These are phyloP conservation scores for Lecanicillium sp. DNA, from an alignment of 2,329 filamentous ascomycete species.

Conservation along the genomic window DNA sequence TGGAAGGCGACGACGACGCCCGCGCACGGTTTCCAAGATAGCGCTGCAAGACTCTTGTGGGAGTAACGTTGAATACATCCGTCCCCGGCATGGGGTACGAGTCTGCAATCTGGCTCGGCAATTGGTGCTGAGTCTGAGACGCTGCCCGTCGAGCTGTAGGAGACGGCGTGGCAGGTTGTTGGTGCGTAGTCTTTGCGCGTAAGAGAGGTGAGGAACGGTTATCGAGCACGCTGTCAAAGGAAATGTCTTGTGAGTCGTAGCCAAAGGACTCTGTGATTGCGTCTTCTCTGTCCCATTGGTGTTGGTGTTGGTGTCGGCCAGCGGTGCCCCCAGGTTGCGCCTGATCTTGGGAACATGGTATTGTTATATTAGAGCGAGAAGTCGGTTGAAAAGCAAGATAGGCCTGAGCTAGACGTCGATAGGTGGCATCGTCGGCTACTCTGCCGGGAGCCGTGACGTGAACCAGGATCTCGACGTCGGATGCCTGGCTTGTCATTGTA, in stretches of 20 bases:
- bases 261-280: conserved; percentile 16
- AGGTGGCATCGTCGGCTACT: conserved; percentile 37
- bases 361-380: conserved; percentile 7
- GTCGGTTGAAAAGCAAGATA: conserved; percentile 40
- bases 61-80: conserved; percentile 27
- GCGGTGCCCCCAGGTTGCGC: conserved; percentile 1
- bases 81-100: conserved; percentile 37
- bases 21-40: conserved; percentile 31
- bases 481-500: background rate
- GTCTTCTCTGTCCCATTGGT: no score
- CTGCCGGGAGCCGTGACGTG: conserved; percentile 45
- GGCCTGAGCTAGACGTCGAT: conserved; percentile 39
- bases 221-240: conserved; percentile 36
- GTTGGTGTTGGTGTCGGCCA: no score
- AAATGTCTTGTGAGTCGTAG: conserved; percentile 30
- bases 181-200: conserved; percentile 1
- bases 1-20: conserved; percentile 14
- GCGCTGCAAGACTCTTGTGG: conserved; percentile 40
- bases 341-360: conserved; percentile 1
- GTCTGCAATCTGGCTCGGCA: conserved; percentile 44
- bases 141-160: conserved; percentile 15
- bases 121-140: conserved; percentile 28
- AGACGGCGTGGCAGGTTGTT: background rate
- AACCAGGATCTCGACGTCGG: conserved; percentile 45
- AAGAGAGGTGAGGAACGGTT: conserved; percentile 29